Evolutionary conservation across 2,329 filamentous ascomycete genomes (phyloP), one percentile per base, ranked within the genome.

Genomic region (Aspergillus sp.): DNA sequence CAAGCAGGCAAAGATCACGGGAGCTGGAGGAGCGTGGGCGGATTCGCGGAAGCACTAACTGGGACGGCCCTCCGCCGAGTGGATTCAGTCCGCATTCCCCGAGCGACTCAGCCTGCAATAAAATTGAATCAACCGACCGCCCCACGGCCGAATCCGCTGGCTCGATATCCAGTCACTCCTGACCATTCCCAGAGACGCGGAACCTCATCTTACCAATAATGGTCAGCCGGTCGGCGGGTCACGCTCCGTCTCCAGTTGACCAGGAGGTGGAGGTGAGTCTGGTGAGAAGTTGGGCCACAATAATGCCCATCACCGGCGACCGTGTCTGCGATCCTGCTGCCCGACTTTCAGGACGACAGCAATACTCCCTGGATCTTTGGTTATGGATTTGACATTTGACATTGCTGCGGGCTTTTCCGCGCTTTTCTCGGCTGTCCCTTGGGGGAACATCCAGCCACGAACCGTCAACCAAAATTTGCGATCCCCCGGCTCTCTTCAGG

Each of bases 41-140:
- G 60, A 37, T 41, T 53, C 39, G 61, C 59, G 52, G 59, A 62
- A 61, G 54, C 62, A 57, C 57, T 56, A 63, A 57, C 55, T 57
- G 62, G 61, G 62, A 66, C 62, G 62, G 64, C 58, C 61, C 61
- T 59, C 48, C 54, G 51, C 54, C 52, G 59, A 62, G 65, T 67
- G 66, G 66, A 60, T 44, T 58, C 61, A 61, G 49, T 64, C 65
- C 64, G 65, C 56, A 54, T 68, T 68, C 66, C 66, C 66, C 66
- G 65, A 63, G 34, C 41, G 41, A 52, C 53, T 58, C 55, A 55
- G 22, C n/a, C 24, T 34, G 45, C 24, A 33, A 17, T 33, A 6
- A 17, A 27, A 47, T 34, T 7, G 27, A 24, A 30, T 19, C 55
- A 57, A 59, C 58, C 48, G 60, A 20, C 52, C 54, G 56, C 51